These are phyloP conservation scores for Amyloporia xantha DNA, from an alignment of 768 basidiomycete genomes.

Conservation along the genomic window DNA sequence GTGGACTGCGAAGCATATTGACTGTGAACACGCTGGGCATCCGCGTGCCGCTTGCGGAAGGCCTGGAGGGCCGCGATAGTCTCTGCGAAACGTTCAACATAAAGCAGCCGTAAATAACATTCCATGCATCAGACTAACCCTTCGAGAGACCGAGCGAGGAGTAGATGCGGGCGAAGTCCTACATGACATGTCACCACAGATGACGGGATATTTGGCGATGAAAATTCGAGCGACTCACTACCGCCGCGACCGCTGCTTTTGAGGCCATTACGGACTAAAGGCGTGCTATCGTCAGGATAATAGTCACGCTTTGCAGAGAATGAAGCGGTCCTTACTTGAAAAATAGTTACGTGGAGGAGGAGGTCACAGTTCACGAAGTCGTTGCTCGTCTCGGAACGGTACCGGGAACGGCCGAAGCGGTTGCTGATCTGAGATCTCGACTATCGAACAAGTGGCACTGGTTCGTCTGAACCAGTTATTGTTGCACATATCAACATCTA, in stretches of 20 bases:
- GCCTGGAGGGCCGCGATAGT: conserved; percentile 85
- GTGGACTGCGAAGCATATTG: conserved; percentile 65
- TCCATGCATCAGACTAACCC: conserved; percentile 40
- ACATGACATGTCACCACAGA: conserved; percentile 11
- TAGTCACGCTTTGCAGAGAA: neutral
- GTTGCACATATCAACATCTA: too few species aligned
- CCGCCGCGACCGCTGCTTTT: conserved; percentile 64
- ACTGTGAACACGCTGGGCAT: conserved; percentile 71
- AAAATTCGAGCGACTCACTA: conserved; percentile 34
- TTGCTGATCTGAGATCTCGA: neutral
- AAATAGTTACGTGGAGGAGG: neutral
- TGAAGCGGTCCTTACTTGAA: neutral
- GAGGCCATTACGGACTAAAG: conserved; percentile 48
- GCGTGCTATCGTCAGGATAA: neutral
- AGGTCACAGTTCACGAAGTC: neutral
- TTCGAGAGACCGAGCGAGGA: conserved; percentile 79
- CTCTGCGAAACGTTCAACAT: conserved; percentile 42
- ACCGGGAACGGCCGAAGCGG: neutral
- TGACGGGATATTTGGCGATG: too few species aligned
- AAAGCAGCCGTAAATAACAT: neutral
- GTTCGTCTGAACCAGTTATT: too few species aligned
- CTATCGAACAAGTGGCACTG: too few species aligned
- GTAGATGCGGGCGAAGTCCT: conserved; percentile 86
- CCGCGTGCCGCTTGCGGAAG: conserved; percentile 92
- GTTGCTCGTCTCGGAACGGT: neutral